Evolutionary conservation across 306 rosid genomes (phyloP).

Genomic region (Dalbergia cochinchinensis): DNA sequence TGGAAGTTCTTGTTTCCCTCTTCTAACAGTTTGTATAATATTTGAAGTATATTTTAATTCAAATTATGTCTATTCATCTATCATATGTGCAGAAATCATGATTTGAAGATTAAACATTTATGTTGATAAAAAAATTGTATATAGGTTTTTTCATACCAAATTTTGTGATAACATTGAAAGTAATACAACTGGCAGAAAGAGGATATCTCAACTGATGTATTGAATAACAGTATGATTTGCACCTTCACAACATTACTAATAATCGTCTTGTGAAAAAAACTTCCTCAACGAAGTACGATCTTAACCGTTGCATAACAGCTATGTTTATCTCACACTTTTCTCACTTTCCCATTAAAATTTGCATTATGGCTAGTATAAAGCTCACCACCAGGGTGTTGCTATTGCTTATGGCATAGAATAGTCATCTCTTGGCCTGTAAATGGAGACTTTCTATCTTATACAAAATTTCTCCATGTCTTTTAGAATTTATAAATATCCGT

Average conservation of each 20-base stretch:
- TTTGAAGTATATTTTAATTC: constrained; percentile 21
- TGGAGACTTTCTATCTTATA: no score
- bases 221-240: not conserved
- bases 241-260: not conserved
- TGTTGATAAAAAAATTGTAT: not conserved
- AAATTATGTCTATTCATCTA: constrained; percentile 23
- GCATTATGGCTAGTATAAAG: no score
- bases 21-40: not conserved
- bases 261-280: not conserved
- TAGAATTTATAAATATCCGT: no score
- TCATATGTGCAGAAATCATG: constrained; percentile 17
- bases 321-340: no score
- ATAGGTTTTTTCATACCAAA: not conserved
- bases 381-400: no score
- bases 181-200: not conserved
- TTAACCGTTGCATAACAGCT: constrained; percentile 16
- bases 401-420: no score
- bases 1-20: constrained; percentile 28
- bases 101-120: constrained; percentile 38
- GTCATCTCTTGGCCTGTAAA: no score
- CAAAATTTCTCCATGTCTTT: no score
- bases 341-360: no score
- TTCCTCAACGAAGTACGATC: constrained; percentile 18
- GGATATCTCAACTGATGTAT: constrained; percentile 23
- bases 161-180: not conserved